Evolutionary conservation across 2,329 filamentous ascomycete species (phyloP).

Genomic region (Beauveria medogensis): DNA sequence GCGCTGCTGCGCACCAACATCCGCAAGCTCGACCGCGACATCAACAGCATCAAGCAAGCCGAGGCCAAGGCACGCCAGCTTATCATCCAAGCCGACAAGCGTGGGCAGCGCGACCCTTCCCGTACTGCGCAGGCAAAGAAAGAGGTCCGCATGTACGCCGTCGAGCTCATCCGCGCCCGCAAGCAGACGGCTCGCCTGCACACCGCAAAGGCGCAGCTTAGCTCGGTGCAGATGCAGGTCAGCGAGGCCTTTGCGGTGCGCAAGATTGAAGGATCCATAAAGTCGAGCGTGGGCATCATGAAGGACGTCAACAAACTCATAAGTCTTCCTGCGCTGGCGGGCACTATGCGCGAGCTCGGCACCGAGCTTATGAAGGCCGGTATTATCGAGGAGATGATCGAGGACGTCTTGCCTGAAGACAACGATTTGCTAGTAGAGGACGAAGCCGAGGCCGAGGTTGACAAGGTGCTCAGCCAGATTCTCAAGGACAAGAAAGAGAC

Average conservation of each 20-base stretch:
- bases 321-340: conserved; percentile 73
- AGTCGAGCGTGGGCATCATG: conserved; percentile 85
- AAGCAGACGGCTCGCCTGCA: conserved; percentile 66
- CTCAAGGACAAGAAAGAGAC: conserved; percentile 71
- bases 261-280: conserved; percentile 91
- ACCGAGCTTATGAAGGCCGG: conserved; percentile 88
- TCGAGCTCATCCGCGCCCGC: conserved; percentile 76
- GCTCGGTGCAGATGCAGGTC: conserved; percentile 94
- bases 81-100: conserved; percentile 75
- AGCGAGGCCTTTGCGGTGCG: conserved; percentile 91
- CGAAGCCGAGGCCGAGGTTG: conserved; percentile 72
- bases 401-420: conserved; percentile 73
- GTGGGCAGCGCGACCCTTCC: conserved; percentile 70
- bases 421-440: conserved; percentile 66
- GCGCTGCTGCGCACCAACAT: conserved; percentile 80
- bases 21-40: conserved; percentile 91
- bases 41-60: conserved; percentile 65
- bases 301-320: conserved; percentile 88
- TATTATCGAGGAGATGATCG: conserved; percentile 96
- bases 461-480: conserved; percentile 87
- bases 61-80: conserved; percentile 79
- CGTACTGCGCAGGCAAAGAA: conserved; percentile 70
- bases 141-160: conserved; percentile 82
- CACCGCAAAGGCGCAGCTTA: conserved; percentile 85
- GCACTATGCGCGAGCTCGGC: conserved; percentile 82